Percentiles rank a stretch among this genome's conserved stretches.
Evolutionary conservation across 768 basidiomycete genomes (phyloP).

Genomic region (Gloeostereum incarnatum): DNA sequence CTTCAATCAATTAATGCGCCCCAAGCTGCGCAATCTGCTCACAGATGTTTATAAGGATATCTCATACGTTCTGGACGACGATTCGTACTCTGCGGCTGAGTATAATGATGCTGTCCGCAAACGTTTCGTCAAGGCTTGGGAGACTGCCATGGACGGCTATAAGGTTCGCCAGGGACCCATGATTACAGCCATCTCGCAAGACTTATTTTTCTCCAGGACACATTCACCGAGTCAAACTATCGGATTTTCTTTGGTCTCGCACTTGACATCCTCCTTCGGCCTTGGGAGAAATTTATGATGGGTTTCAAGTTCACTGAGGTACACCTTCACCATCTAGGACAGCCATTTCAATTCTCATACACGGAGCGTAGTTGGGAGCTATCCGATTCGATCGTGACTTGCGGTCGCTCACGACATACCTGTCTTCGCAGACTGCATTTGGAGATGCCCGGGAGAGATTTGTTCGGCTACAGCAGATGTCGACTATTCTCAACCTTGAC

Average conservation of each 20-base stretch:
- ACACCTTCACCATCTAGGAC: slow-evolving; percentile 14
- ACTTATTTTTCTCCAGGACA: slow-evolving; percentile 40
- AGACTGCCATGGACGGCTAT: slow-evolving; percentile 76
- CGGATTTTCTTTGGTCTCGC: slow-evolving; percentile 78
- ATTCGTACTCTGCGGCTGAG: slow-evolving; percentile 74
- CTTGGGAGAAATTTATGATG: slow-evolving; percentile 88
- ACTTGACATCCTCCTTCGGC: slow-evolving; percentile 82
- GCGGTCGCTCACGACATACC: slow-evolving; percentile 70
- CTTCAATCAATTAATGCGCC: slow-evolving; percentile 90
- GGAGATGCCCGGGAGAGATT: slow-evolving; percentile 93
- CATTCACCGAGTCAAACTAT: slow-evolving; percentile 84
- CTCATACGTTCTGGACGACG: slow-evolving; percentile 84
- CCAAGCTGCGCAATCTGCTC: slow-evolving; percentile 75
- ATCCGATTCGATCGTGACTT: slow-evolving; percentile 93
- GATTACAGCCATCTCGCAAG: slow-evolving; percentile 1
- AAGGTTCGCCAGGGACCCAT: no score
- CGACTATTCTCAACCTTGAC: slow-evolving; percentile 85
- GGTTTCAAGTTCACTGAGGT: slow-evolving; percentile 86
- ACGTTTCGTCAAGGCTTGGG: slow-evolving; percentile 87
- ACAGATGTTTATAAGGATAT: slow-evolving; percentile 87
- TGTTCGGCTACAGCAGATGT: slow-evolving; percentile 84
- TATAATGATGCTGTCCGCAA: slow-evolving; percentile 83
- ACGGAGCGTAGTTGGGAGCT: slow-evolving; percentile 90
- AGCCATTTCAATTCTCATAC: slow-evolving; percentile 1
- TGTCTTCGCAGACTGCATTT: slow-evolving; percentile 83